Conservation (phyloP, 2,329 filamentous ascomycete genomes). For the Nannizzia gypsea region DNA sequence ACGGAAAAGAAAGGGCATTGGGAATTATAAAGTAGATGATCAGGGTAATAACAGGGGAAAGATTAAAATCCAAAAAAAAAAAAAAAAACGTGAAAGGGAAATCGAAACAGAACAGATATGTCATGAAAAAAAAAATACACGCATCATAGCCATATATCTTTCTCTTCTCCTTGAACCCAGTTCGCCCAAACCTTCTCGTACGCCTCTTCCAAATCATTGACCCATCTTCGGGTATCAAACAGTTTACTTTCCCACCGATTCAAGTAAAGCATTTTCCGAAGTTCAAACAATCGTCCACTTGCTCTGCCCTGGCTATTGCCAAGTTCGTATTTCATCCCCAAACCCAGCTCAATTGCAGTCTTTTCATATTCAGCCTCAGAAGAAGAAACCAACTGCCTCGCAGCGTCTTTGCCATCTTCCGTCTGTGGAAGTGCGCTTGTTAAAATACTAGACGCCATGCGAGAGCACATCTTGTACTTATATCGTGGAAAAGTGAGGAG, state of each 20-base stretch:
- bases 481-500: constrained; percentile 83
- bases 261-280: constrained; percentile 71
- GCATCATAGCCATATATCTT: constrained; percentile 70
- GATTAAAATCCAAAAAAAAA: neutral
- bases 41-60: neutral
- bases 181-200: constrained; percentile 79
- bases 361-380: constrained; percentile 78
- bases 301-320: constrained; percentile 20
- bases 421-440: constrained; percentile 72
- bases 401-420: constrained; percentile 54
- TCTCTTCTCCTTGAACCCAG: constrained; percentile 78
- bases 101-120: neutral
- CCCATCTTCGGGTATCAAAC: constrained; percentile 88
- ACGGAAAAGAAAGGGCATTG: neutral
- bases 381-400: constrained; percentile 61
- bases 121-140: constrained; percentile 1
- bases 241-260: constrained; percentile 75
- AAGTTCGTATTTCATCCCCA: constrained; percentile 47
- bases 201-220: constrained; percentile 72
- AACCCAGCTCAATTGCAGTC: constrained; percentile 57
- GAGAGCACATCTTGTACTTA: constrained; percentile 96
- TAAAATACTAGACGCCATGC: constrained; percentile 92
- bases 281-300: constrained; percentile 59
- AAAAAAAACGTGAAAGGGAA: neutral
- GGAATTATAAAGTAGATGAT: neutral